phyloP scores from a whole-genome alignment of 2,329 filamentous ascomycete species.

The Aureobasidium subglaciale region DNA sequence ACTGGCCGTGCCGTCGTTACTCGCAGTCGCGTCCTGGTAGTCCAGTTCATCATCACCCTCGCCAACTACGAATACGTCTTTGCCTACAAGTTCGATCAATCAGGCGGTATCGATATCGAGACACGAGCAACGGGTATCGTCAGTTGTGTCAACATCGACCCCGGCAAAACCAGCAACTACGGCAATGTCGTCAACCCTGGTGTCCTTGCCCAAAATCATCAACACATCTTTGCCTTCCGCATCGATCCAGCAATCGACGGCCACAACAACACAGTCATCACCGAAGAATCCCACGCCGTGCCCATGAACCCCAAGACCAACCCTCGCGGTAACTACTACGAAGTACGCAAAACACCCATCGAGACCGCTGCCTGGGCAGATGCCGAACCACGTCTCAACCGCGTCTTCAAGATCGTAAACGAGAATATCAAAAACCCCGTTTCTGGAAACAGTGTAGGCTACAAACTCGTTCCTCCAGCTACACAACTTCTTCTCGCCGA shows the following conservation, averaged over 20 bases:
- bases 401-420: slow-evolving; percentile 49
- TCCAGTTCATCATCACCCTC: slow-evolving; percentile 62
- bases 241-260: slow-evolving; percentile 59
- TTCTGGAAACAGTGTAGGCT: slow-evolving; percentile 39
- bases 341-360: slow-evolving; percentile 36
- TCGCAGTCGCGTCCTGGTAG: slow-evolving; percentile 54
- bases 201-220: slow-evolving; percentile 61
- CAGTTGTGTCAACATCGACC: slow-evolving; percentile 53
- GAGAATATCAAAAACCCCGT: slow-evolving; percentile 37
- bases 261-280: slow-evolving; percentile 44
- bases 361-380: slow-evolving; percentile 22
- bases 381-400: slow-evolving; percentile 40
- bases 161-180: slow-evolving; percentile 41
- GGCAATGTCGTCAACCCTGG: slow-evolving; percentile 56
- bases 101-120: slow-evolving; percentile 55
- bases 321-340: slow-evolving; percentile 56
- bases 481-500: slow-evolving; percentile 45
- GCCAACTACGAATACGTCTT: slow-evolving; percentile 68
- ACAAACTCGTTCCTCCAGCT: slow-evolving; percentile 42
- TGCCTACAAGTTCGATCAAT: slow-evolving; percentile 57
- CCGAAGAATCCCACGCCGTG: slow-evolving; percentile 47
- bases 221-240: slow-evolving; percentile 60
- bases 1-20: slow-evolving; percentile 56
- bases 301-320: slow-evolving; percentile 49
- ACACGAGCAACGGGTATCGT: slow-evolving; percentile 61